A percentile compares a stretch with the other conserved stretches of the same genome.
phyloP scores from a whole-genome alignment of 768 basidiomycete genomes.

The Coprinopsis sp. region DNA sequence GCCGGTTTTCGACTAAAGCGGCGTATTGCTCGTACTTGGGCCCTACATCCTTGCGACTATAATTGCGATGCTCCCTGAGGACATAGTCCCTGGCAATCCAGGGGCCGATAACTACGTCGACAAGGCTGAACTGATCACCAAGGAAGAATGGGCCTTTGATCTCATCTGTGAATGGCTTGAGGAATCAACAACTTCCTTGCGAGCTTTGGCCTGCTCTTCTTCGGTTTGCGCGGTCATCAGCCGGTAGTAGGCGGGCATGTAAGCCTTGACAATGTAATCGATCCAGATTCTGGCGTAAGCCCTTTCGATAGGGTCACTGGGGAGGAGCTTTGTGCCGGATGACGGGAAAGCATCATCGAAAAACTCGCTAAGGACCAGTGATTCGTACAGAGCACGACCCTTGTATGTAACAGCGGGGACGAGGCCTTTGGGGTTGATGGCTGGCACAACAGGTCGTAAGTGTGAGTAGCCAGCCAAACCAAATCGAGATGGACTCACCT shows the following conservation, averaged over 20 bases:
- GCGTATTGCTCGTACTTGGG: constrained; percentile 43
- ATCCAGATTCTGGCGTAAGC: constrained; percentile 53
- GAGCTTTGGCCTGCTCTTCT: constrained; percentile 22
- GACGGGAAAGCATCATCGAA: constrained; percentile 56
- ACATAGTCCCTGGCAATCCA: constrained; percentile 49
- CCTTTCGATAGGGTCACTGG: constrained; percentile 46
- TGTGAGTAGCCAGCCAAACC: background rate
- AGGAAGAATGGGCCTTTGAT: constrained; percentile 51
- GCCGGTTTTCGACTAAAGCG: constrained; percentile 34
- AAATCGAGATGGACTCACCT: constrained; percentile 25
- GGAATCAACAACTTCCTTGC: constrained; percentile 25
- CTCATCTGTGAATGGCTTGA: constrained; percentile 27
- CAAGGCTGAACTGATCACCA: constrained; percentile 48
- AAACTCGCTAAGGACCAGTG: constrained; percentile 59
- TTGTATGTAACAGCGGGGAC: constrained; percentile 54
- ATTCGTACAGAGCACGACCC: constrained; percentile 59
- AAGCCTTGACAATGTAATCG: constrained; percentile 48
- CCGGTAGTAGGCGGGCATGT: constrained; percentile 50
- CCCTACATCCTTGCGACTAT: constrained; percentile 38
- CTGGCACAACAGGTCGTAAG: constrained; percentile 1
- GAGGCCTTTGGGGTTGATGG: constrained; percentile 65
- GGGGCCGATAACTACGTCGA: constrained; percentile 53
- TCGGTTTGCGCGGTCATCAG: constrained; percentile 38
- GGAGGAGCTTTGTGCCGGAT: constrained; percentile 43
- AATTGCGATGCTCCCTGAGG: constrained; percentile 45